Conservation (phyloP, 768 basidiomycete genomes). For the Pulveroboletus ravenelii region DNA sequence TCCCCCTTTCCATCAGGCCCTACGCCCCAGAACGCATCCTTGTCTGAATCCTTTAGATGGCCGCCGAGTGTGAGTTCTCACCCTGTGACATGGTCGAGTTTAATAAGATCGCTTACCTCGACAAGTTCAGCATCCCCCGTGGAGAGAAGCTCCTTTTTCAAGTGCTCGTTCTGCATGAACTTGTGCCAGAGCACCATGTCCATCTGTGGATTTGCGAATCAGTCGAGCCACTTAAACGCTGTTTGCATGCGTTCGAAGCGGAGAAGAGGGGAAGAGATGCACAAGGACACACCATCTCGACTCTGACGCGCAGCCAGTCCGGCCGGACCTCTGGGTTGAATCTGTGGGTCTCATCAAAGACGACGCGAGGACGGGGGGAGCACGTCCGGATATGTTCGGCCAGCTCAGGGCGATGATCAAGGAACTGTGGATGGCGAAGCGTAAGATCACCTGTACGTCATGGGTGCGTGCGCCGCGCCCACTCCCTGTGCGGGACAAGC, state of each 20-base stretch:
- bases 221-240: slow-evolving; percentile 6
- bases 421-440: slow-evolving; percentile 21
- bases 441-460: slow-evolving; percentile 19
- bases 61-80: slow-evolving; percentile 14
- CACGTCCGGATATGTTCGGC: slow-evolving; percentile 34
- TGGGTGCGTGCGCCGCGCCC: neutral
- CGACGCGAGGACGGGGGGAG: slow-evolving; percentile 28
- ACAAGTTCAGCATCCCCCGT: slow-evolving; percentile 37
- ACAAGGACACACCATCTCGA: slow-evolving; percentile 26
- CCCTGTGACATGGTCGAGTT: neutral
- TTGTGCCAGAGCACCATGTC: slow-evolving; percentile 37
- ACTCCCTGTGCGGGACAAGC: slow-evolving; percentile 3
- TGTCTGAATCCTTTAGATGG: slow-evolving; percentile 23
- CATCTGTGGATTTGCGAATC: slow-evolving; percentile 26
- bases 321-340: slow-evolving; percentile 34
- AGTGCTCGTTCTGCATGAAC: slow-evolving; percentile 37
- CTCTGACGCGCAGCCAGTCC: slow-evolving; percentile 32
- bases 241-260: slow-evolving; percentile 14
- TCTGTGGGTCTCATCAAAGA: slow-evolving; percentile 33
- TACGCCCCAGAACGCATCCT: slow-evolving; percentile 41
- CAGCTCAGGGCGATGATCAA: slow-evolving; percentile 32
- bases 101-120: slow-evolving; percentile 30
- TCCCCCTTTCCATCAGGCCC: slow-evolving; percentile 35
- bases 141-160: slow-evolving; percentile 33
- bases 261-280: neutral